Conservation (phyloP, 306 rosid species). For the Lagenaria siceraria region DNA sequence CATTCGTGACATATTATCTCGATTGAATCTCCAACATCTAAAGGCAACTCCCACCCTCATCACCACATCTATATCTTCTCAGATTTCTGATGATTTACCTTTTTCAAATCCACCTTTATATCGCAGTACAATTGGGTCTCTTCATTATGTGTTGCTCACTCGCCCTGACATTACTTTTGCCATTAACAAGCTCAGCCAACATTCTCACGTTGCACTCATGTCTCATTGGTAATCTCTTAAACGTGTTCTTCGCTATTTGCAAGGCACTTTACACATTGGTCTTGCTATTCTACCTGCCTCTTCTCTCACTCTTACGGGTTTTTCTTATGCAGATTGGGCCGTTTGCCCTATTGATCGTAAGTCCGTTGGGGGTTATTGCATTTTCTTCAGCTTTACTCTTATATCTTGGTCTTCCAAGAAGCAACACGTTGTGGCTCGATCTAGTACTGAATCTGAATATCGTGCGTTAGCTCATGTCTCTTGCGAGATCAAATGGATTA, state of each 20-base stretch:
- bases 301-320: rapidly evolving
- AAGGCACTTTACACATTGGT: neutral
- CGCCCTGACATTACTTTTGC: neutral
- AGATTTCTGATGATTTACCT: neutral
- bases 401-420: no score
- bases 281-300: neutral
- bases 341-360: no score
- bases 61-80: no score
- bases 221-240: neutral
- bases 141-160: neutral
- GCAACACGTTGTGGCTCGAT: no score
- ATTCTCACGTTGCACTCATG: neutral
- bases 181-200: neutral
- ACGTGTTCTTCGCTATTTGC: neutral
- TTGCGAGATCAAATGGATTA: no score
- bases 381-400: no score
- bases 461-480: neutral
- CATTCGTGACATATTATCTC: neutral
- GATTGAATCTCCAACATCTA: neutral
- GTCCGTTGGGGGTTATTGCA: no score
- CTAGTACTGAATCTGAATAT: no score
- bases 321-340: neutral
- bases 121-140: neutral
- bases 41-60: no score
- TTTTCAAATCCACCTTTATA: neutral